Base-by-base conservation (phyloP, 169 alveolate species). In the Plasmodium falciparum region DNA sequence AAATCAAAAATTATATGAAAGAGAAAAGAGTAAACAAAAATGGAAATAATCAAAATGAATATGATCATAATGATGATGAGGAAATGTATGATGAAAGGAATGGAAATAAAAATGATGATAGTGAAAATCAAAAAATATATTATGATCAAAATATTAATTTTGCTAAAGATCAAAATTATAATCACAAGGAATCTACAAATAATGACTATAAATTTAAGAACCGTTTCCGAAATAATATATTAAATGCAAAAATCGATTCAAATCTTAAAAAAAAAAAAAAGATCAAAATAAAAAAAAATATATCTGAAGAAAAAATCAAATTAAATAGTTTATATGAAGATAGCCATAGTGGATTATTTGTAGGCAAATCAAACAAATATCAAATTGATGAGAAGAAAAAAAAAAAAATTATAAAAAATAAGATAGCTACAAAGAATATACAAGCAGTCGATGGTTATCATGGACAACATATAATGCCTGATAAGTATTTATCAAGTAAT, bases 291-390 rank as follows among this genome's bases (percentile, higher is more conserved):
- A 74, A 22, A 74, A 74, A 61, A 1, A 66, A 52, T 52, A 12
- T 13, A 20, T 52, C 75, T 24, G 59, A 43, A 26, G 89, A 78
- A 49, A 78, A 69, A 76, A 45, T 43, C 17, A 58, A 43, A 65
- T 65, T 76, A 24, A 22, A 56, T 6, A 47, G 45, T 12, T 63
- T 65, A 59, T 56, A 58, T 49, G 89, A 66, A 26, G 61, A 47
- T 70, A 65, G 43, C 12, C n/a, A 11, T 43, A 76, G 54, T 50
- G 65, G 52, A 49, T 33, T 29, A 13, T 20, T 22, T 45, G 45
- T 69, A 12, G 47, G 78, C 26, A 76, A 76, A 65, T 11, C 13
- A 58, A 56, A 17, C 17, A 66, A 65, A 49, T 12, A 50, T 1
- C 76, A 26, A 26, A 20, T 22, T 24, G 56, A 65, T 33, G 67